phyloP scores from a whole-genome alignment of 1,139 yeast genomes.

The Diutina pseudorugosa region DNA sequence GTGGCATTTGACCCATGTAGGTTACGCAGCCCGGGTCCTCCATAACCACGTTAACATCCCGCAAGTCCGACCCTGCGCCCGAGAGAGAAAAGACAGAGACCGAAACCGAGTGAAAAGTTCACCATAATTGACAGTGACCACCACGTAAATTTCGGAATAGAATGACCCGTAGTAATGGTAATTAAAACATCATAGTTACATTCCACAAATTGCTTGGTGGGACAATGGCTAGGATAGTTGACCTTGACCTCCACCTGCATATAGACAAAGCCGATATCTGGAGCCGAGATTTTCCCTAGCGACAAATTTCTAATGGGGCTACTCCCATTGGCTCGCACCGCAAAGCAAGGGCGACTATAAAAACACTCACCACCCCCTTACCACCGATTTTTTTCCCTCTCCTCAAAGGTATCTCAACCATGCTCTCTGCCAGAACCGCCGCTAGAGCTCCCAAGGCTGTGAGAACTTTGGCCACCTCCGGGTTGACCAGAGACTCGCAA shows the following conservation, averaged over 20 bases:
- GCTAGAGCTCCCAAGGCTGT: slow-evolving; percentile 4
- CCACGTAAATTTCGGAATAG: background rate
- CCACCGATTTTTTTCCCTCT: background rate
- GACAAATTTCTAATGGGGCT: background rate
- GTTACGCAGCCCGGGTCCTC: background rate
- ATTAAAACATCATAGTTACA: background rate
- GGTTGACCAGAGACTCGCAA: slow-evolving; percentile 74
- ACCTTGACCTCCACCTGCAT: too few species aligned
- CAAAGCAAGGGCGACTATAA: background rate
- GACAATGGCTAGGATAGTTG: too few species aligned
- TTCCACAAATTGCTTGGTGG: background rate
- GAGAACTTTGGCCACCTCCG: slow-evolving; percentile 5
- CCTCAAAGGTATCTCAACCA: background rate
- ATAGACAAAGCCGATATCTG: background rate
- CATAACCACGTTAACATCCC: background rate
- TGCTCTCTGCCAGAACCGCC: slow-evolving; percentile 4
- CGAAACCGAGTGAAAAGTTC: background rate
- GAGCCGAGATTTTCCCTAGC: background rate
- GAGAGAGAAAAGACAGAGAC: too few species aligned
- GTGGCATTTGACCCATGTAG: too few species aligned
- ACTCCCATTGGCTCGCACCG: background rate
- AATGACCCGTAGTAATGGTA: background rate
- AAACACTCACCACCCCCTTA: background rate
- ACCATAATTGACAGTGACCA: background rate
- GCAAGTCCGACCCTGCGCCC: background rate